Percentiles rank a stretch among this genome's conserved stretches.
phyloP scores from a whole-genome alignment of 108 stramenopile species.

The Chaetoceros tenuissimus region DNA sequence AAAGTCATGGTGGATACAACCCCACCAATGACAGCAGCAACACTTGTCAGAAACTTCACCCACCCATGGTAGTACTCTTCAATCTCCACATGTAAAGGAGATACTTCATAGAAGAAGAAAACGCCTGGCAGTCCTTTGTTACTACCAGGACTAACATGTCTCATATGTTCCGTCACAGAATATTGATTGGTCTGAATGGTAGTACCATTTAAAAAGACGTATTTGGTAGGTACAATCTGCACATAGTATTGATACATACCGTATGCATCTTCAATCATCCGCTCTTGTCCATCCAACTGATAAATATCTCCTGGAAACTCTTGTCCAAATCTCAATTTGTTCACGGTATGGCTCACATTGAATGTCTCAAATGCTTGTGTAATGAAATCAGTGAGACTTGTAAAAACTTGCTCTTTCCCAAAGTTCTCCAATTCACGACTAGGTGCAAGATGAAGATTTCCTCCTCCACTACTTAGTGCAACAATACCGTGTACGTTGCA shows the following conservation, averaged over 20 bases:
- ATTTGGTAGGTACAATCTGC: slow-evolving; percentile 92
- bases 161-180: slow-evolving; percentile 93
- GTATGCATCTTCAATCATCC: slow-evolving; percentile 62
- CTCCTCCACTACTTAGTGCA: slow-evolving; percentile 77
- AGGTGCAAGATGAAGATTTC: slow-evolving; percentile 95
- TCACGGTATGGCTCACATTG: slow-evolving; percentile 88
- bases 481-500: slow-evolving; percentile 87
- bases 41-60: slow-evolving; percentile 75
- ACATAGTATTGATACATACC: slow-evolving; percentile 93
- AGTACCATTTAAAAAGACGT: slow-evolving; percentile 66
- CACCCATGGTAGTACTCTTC: slow-evolving; percentile 84
- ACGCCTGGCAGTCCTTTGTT: slow-evolving; percentile 91
- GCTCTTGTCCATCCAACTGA: slow-evolving; percentile 65
- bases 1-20: slow-evolving; percentile 81
- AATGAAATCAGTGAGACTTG: slow-evolving; percentile 27
- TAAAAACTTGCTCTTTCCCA: slow-evolving; percentile 18
- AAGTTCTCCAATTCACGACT: slow-evolving; percentile 47
- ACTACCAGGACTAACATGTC: slow-evolving; percentile 86
- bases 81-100: slow-evolving; percentile 86
- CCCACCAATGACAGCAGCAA: slow-evolving; percentile 82
- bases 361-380: slow-evolving; percentile 69
- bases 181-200: slow-evolving; percentile 88
- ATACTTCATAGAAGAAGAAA: slow-evolving; percentile 96
- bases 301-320: slow-evolving; percentile 52
- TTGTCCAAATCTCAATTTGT: slow-evolving; percentile 80